phyloP scores from a whole-genome alignment of 2,329 filamentous ascomycete genomes.

The Colletotrichum horii region DNA sequence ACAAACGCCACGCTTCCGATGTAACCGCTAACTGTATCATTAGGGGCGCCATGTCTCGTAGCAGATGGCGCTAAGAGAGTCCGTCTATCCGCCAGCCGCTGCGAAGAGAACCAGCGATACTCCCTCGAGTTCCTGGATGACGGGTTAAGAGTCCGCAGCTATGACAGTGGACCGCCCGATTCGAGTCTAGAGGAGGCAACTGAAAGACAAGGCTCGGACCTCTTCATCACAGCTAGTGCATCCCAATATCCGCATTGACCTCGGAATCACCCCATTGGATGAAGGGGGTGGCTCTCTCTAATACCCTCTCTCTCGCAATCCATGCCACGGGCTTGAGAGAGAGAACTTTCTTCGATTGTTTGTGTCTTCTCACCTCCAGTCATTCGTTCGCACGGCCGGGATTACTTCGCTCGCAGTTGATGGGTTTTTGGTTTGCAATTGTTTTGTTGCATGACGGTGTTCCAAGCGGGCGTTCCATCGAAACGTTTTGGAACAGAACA shows the following conservation, averaged over 20 bases:
- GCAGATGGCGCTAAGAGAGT: background rate
- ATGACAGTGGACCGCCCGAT: background rate
- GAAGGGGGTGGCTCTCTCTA: background rate
- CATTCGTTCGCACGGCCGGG: background rate
- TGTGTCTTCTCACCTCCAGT: background rate
- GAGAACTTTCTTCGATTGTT: background rate
- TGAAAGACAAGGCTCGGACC: constrained; percentile 16
- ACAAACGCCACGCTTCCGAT: background rate
- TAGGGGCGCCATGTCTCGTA: constrained; percentile 6
- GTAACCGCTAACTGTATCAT: constrained; percentile 12
- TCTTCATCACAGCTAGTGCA: constrained; percentile 17
- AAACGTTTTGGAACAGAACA: background rate
- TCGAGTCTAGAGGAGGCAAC: background rate
- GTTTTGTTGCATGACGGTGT: background rate
- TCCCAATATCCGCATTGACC: constrained; percentile 21
- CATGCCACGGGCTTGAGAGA: background rate
- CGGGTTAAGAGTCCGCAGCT: background rate
- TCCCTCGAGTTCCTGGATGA: background rate
- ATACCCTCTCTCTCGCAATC: constrained; percentile 14
- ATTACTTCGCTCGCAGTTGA: background rate
- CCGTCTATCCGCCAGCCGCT: background rate
- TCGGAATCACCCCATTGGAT: background rate
- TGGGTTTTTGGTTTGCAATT: background rate
- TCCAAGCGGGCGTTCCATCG: background rate
- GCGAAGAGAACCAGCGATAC: background rate